Evolutionary conservation across 2,329 filamentous ascomycete genomes (phyloP).

Genomic region (Epichloe uncinata): DNA sequence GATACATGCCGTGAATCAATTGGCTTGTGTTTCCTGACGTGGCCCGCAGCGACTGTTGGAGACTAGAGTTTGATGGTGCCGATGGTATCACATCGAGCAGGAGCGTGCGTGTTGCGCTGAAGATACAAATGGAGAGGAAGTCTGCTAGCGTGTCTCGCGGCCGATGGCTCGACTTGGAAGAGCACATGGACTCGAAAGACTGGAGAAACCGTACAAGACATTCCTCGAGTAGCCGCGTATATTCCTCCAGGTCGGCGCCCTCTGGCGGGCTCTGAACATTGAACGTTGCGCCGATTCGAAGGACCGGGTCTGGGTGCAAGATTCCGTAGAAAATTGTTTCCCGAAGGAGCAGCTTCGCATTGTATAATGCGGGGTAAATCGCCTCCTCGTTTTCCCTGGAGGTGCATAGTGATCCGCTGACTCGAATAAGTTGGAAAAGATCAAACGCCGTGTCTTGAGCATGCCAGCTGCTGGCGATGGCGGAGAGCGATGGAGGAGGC

Average conservation of each 20-base stretch:
- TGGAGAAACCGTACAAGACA: constrained; percentile 39
- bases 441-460: constrained; percentile 34
- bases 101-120: constrained; percentile 40
- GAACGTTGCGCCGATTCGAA: constrained; percentile 20
- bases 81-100: constrained; percentile 29
- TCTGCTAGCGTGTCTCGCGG: constrained; percentile 35
- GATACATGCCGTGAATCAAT: constrained; percentile 6
- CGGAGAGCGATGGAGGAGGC: constrained; percentile 35
- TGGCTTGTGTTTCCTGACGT: not conserved
- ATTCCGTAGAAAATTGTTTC: constrained; percentile 42
- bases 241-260: constrained; percentile 33
- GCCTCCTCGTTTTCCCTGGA: constrained; percentile 34
- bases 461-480: constrained; percentile 39
- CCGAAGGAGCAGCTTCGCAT: constrained; percentile 40
- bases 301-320: constrained; percentile 32
- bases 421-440: constrained; percentile 37
- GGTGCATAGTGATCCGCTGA: constrained; percentile 35
- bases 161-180: constrained; percentile 25
- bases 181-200: constrained; percentile 29
- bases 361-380: constrained; percentile 37
- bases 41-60: not conserved
- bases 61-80: not conserved
- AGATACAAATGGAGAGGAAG: constrained; percentile 44
- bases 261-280: constrained; percentile 18
- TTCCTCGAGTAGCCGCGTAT: constrained; percentile 34